These are phyloP conservation scores for Candida vartiovaarae DNA, from an alignment of 805 yeast genomes.

Conservation along the genomic window DNA sequence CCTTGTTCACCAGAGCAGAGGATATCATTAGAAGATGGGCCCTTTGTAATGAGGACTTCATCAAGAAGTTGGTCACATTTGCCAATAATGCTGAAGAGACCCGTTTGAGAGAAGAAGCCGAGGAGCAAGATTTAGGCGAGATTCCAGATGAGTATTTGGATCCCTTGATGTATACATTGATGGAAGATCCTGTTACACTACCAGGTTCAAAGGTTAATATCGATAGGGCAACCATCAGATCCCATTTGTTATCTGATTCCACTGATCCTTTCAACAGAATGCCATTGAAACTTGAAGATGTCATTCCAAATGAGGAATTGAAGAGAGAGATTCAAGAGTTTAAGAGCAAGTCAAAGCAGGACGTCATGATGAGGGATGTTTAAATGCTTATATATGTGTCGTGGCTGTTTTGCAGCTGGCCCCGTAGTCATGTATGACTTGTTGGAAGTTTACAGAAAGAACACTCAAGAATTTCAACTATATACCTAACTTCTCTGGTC, in stretches of 20 bases:
- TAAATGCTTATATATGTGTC: neutral
- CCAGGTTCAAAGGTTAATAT: constrained; percentile 82
- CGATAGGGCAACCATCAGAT: constrained; percentile 86
- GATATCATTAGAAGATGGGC: constrained; percentile 50
- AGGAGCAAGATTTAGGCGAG: constrained; percentile 85
- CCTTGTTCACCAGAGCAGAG: constrained; percentile 64
- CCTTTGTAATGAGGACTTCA: constrained; percentile 45
- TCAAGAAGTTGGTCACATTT: constrained; percentile 41
- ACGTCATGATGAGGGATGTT: constrained; percentile 10
- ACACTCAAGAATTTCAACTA: too few species aligned
- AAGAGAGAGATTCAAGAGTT: constrained; percentile 51
- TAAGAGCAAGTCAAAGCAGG: constrained; percentile 11
- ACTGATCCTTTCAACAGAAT: constrained; percentile 96
- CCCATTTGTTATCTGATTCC: constrained; percentile 88
- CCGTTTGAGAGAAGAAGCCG: constrained; percentile 61
- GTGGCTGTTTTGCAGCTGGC: too few species aligned
- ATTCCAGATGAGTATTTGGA: constrained; percentile 95
- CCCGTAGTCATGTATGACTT: too few species aligned
- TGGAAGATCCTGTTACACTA: constrained; percentile 94
- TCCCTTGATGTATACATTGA: constrained; percentile 91
- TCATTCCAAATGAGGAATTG: constrained; percentile 68
- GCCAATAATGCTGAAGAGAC: constrained; percentile 58
- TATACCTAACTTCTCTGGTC: too few species aligned
- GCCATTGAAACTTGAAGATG: constrained; percentile 87
- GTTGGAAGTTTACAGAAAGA: too few species aligned